Conservation (phyloP, 202 grass and related monocot genomes). For the Thinopyrum obtusiflorum region DNA sequence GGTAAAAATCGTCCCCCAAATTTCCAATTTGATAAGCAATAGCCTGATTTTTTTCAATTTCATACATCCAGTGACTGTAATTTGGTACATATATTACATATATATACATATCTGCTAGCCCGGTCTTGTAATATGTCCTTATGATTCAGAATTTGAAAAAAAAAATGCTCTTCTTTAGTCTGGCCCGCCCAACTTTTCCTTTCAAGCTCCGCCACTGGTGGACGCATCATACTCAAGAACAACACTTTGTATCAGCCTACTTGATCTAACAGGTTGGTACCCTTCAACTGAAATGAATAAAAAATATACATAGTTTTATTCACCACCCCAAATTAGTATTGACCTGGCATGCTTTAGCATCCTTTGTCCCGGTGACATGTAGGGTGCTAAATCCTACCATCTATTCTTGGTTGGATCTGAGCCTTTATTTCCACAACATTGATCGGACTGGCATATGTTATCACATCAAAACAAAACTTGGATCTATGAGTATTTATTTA, state of each 20-base stretch:
- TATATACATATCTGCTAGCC: too few species aligned
- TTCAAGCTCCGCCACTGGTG: neutral
- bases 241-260: neutral
- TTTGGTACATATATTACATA: too few species aligned
- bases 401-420: neutral
- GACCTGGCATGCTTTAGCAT: neutral
- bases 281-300: neutral
- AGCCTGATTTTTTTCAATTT: too few species aligned
- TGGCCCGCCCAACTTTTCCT: too few species aligned
- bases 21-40: too few species aligned
- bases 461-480: neutral
- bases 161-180: too few species aligned
- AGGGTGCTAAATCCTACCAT: neutral
- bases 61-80: too few species aligned
- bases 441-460: neutral
- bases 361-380: neutral
- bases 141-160: too few species aligned
- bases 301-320: neutral
- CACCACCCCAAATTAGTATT: neutral
- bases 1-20: too few species aligned
- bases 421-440: neutral
- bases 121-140: too few species aligned
- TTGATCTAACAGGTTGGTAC: neutral
- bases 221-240: neutral
- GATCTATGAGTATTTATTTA: neutral